These are phyloP conservation scores for Aspergillus glaucus DNA, from an alignment of 2,329 filamentous ascomycete genomes.

Conservation along the genomic window DNA sequence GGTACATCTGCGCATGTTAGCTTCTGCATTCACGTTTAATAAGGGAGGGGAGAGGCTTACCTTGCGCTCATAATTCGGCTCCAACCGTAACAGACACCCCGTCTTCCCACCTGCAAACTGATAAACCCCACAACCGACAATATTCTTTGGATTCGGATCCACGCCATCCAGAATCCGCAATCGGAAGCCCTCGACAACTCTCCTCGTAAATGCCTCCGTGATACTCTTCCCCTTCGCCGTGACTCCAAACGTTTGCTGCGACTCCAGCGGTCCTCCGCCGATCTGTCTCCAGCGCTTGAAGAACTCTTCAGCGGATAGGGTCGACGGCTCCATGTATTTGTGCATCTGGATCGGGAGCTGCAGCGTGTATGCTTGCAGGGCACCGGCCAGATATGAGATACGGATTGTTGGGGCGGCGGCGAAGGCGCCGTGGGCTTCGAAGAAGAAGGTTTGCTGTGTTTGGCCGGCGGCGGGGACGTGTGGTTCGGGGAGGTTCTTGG, in stretches of 20 bases:
- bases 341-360: constrained; percentile 83
- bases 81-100: constrained; percentile 84
- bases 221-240: constrained; percentile 57
- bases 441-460: constrained; percentile 90
- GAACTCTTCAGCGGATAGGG: constrained; percentile 83
- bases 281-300: constrained; percentile 99
- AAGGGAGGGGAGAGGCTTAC: constrained; percentile 48
- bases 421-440: constrained; percentile 78
- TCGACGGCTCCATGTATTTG: constrained; percentile 94
- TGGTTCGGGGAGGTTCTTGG: constrained; percentile 82
- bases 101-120: constrained; percentile 74
- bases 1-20: constrained; percentile 69
- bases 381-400: constrained; percentile 88
- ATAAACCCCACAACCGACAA: constrained; percentile 85
- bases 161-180: constrained; percentile 82
- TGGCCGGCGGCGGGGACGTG: constrained; percentile 68
- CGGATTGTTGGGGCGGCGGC: constrained; percentile 77
- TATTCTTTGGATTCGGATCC: constrained; percentile 87
- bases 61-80: constrained; percentile 88
- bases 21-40: background rate
- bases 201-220: constrained; percentile 63
- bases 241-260: constrained; percentile 77
- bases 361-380: constrained; percentile 83
- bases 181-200: constrained; percentile 73
- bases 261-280: constrained; percentile 77